Evolutionary conservation across 139 green algal genomes (phyloP).

Genomic region (Pleodorina starrii): DNA sequence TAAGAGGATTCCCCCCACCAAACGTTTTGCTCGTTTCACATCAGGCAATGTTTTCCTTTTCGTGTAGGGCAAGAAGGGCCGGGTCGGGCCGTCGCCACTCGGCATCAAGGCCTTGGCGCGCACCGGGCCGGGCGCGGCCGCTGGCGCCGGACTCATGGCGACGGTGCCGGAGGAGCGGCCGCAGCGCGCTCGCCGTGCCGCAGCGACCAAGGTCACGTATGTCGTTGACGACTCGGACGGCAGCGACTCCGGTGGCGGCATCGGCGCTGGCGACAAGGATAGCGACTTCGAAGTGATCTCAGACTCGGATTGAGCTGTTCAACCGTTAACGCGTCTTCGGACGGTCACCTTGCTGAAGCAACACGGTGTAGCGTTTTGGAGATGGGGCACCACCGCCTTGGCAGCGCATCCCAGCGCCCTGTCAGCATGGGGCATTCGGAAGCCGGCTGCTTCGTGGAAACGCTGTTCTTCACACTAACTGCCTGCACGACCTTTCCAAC

Average conservation of each 20-base stretch:
- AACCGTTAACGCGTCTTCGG: too few relatives aligned
- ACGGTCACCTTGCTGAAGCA: too few relatives aligned
- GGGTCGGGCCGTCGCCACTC: slow-evolving; percentile 56
- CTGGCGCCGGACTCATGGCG: background rate
- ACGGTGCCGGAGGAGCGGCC: slow-evolving; percentile 35
- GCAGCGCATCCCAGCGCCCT: too few relatives aligned
- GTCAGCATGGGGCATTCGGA: too few relatives aligned
- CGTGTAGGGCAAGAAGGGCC: slow-evolving; percentile 64
- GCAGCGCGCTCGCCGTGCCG: slow-evolving; percentile 45
- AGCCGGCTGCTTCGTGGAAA: too few relatives aligned
- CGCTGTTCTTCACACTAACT: too few relatives aligned
- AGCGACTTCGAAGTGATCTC: slow-evolving; percentile 31
- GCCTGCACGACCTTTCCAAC: too few relatives aligned
- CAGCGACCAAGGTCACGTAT: slow-evolving; percentile 43
- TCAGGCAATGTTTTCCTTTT: background rate
- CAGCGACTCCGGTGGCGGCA: background rate
- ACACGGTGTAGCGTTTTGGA: too few relatives aligned
- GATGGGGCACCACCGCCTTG: too few relatives aligned
- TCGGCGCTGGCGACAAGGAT: background rate
- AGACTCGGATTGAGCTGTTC: background rate
- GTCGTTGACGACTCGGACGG: background rate
- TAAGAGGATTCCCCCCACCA: too few relatives aligned
- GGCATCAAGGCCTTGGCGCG: slow-evolving; percentile 52
- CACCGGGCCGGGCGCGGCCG: background rate
- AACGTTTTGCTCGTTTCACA: background rate